These are phyloP conservation scores for Thalassiosira mediterranea DNA, from an alignment of 352 stramenopile genomes.

Conservation along the genomic window DNA sequence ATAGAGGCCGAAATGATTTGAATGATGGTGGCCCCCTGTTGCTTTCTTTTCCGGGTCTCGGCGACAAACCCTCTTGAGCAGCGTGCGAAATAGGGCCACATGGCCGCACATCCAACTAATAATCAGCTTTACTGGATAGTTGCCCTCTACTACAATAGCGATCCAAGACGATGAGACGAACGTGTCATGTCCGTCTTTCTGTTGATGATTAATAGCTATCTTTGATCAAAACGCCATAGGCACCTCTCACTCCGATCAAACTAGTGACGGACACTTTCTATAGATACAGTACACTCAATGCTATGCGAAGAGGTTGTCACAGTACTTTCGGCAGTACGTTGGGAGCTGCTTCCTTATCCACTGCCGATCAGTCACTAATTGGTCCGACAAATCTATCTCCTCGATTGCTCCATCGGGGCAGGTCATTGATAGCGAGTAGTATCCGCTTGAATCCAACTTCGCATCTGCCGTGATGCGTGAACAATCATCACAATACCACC, in stretches of 20 bases:
- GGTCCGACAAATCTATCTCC: slow-evolving; percentile 60
- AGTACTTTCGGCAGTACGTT: slow-evolving; percentile 73
- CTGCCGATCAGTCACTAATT: slow-evolving; percentile 53
- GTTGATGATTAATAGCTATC: no score
- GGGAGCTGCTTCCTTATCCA: slow-evolving; percentile 68
- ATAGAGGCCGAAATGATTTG: not conserved
- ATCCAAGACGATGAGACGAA: no score
- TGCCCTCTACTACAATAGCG: no score
- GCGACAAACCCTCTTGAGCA: not conserved
- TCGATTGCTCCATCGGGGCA: slow-evolving; percentile 74
- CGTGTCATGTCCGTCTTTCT: no score
- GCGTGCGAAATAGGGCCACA: no score
- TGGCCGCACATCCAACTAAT: no score
- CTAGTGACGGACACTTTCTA: no score
- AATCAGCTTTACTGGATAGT: no score
- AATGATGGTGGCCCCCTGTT: not conserved
- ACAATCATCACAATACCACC: slow-evolving; percentile 85
- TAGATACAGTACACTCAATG: no score
- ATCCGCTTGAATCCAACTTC: slow-evolving; percentile 52
- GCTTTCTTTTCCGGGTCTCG: not conserved
- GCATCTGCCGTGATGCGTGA: slow-evolving; percentile 63
- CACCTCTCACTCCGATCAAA: no score
- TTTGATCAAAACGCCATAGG: no score
- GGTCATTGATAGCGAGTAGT: slow-evolving; percentile 61
- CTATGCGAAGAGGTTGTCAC: slow-evolving; percentile 56